These are phyloP conservation scores for Aspergillus homomorphus DNA, from an alignment of 495 filamentous ascomycete species.

Conservation along the genomic window DNA sequence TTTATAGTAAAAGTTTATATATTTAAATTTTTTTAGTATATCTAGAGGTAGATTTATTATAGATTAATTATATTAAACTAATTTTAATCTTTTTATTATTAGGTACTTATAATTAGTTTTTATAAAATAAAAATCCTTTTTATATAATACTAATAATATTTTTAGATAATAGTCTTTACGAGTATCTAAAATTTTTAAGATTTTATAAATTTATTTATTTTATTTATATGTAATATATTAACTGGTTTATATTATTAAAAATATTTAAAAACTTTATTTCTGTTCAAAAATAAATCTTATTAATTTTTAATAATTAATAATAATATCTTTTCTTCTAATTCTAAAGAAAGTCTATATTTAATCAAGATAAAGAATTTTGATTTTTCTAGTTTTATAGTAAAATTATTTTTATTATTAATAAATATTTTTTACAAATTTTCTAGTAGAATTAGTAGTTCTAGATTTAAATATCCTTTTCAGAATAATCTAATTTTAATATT, in stretches of 20 bases:
- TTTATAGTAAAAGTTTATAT: conserved; percentile 1
- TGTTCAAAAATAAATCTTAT: not conserved
- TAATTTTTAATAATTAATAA: not conserved
- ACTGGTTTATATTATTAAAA: not conserved
- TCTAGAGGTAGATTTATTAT: not conserved
- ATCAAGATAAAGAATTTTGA: not conserved
- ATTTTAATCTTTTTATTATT: not conserved
- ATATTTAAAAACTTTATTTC: not conserved
- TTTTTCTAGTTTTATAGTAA: not conserved
- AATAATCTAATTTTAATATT: not conserved
- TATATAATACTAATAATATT: not conserved
- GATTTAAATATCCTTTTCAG: not conserved
- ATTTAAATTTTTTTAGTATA: not conserved
- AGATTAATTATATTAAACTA: not conserved
- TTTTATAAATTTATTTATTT: conserved; percentile 1
- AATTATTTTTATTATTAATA: not conserved
- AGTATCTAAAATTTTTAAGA: conserved; percentile 1
- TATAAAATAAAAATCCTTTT: not conserved
- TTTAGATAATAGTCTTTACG: not conserved
- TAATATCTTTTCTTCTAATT: not conserved
- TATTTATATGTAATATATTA: not conserved
- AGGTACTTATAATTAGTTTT: not conserved
- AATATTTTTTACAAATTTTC: not conserved
- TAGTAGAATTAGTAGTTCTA: not conserved
- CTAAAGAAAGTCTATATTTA: not conserved